Base-by-base conservation (phyloP, 2,329 filamentous ascomycete genomes). In the Sporothrix brunneoviolacea region DNA sequence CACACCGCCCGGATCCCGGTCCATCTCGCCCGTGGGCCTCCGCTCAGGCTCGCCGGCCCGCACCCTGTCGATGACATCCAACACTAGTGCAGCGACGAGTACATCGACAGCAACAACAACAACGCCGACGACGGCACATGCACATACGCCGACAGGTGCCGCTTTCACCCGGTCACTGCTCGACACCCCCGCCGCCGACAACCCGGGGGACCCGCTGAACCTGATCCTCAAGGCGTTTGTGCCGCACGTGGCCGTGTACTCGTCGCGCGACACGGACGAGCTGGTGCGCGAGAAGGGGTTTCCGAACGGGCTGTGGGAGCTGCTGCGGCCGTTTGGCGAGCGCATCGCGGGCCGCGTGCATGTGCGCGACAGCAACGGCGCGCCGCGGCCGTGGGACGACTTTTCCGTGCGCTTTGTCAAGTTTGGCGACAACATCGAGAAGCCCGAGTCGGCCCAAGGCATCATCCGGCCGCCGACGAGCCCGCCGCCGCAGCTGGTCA, bases 251-350 rank as follows among this genome's bases (percentile, higher is more conserved):
- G 88, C 87, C 7, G 80, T 98, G 24, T 85, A 91, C 59, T 81
- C 89, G n/a, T 95, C 91, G 13, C 72, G 79, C 15, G 91, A 97
- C 63, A 93, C 89, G 1, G 86, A 96, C 62, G 78, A 84, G 51
- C 69, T 98, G 52, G 77, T 90, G 49, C 76, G 75, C 53, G 83
- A 86, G 56, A 98, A 98, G 68, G 94, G 94, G 0, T 88, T 97
- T 58, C 73, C 80, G 35, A 77, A 82, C 39, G 91, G 91, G 0
- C 74, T 98, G 43, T 84, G 90, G 73, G 87, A 95, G 65, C 71
- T 98, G 21, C 70, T 98, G 50, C 77, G 91, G 45, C 91, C 93
- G 0, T 98, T 95, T 70, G 93, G 93, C 27, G 93, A 98, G 68
- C 80, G 77, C 15, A 78, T 97, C 1, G 80, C 85, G 44, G 93